Evolutionary conservation across 306 rosid genomes (phyloP).

Genomic region (Sicyos baderoa): DNA sequence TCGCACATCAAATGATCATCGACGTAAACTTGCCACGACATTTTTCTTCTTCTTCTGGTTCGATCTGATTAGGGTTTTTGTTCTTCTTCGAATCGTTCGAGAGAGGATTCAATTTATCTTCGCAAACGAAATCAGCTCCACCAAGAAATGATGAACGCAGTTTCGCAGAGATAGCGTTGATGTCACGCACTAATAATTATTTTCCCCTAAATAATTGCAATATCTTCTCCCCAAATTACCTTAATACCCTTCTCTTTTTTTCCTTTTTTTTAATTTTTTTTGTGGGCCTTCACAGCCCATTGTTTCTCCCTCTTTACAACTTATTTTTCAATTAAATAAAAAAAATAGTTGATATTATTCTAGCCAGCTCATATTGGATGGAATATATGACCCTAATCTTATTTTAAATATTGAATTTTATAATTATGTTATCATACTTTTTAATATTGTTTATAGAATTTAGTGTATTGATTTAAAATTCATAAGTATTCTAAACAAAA

Average conservation of each 20-base stretch:
- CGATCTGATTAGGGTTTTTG: constrained; percentile 1
- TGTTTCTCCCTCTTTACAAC: not conserved
- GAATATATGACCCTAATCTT: not conserved
- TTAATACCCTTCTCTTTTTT: not conserved
- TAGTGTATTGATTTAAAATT: too few relatives aligned
- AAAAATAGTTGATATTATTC: not conserved
- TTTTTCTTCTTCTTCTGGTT: too few relatives aligned
- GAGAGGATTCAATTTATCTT: constrained; percentile 1
- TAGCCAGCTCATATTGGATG: not conserved
- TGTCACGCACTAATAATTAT: constrained; percentile 14
- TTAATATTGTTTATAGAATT: not conserved
- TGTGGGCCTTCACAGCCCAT: constrained; percentile 13
- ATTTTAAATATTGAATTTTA: not conserved
- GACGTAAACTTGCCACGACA: too few relatives aligned
- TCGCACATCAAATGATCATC: constrained; percentile 69
- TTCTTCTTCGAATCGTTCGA: not conserved
- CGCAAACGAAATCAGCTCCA: constrained; percentile 7
- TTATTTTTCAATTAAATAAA: not conserved
- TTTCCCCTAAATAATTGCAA: constrained; percentile 17
- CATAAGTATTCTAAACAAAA: too few relatives aligned
- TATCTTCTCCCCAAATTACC: not conserved
- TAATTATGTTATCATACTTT: too few relatives aligned
- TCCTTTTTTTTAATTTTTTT: not conserved
- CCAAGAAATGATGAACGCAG: not conserved
- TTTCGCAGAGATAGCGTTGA: constrained; percentile 19